These are phyloP conservation scores for Xerocomus spinulosus DNA, from an alignment of 768 basidiomycete species.

Conservation along the genomic window DNA sequence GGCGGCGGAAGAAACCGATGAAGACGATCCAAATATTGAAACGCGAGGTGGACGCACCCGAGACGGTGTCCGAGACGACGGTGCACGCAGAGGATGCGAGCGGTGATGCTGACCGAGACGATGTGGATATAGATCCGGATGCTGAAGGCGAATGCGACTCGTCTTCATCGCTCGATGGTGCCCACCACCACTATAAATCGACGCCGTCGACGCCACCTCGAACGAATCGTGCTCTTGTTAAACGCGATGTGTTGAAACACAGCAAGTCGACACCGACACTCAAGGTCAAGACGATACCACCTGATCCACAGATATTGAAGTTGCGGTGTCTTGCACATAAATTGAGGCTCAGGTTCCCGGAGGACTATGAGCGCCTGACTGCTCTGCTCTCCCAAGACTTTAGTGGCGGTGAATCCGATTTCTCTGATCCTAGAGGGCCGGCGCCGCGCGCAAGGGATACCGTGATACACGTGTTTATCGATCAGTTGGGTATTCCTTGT, in stretches of 20 bases:
- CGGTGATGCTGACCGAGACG: slow-evolving; percentile 27
- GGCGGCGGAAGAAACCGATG: slow-evolving; percentile 35
- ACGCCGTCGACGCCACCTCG: slow-evolving; percentile 31
- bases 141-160: slow-evolving; percentile 21
- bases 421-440: slow-evolving; percentile 32
- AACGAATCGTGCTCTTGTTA: slow-evolving; percentile 16
- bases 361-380: slow-evolving; percentile 38
- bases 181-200: slow-evolving; percentile 17
- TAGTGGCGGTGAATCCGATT: slow-evolving; percentile 33
- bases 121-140: slow-evolving; percentile 13
- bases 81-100: slow-evolving; percentile 20
- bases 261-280: slow-evolving; percentile 47
- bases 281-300: slow-evolving; percentile 36
- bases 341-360: slow-evolving; percentile 52
- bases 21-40: slow-evolving; percentile 29
- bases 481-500: slow-evolving; percentile 36
- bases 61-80: slow-evolving; percentile 22
- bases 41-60: slow-evolving; percentile 18
- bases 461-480: slow-evolving; percentile 39
- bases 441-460: slow-evolving; percentile 31
- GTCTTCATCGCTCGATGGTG: slow-evolving; percentile 28
- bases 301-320: slow-evolving; percentile 46
- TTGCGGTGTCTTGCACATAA: slow-evolving; percentile 54
- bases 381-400: slow-evolving; percentile 32
- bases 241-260: slow-evolving; percentile 33